Conservation (phyloP, 345 rosid species). For the Ceriops zippeliana region DNA sequence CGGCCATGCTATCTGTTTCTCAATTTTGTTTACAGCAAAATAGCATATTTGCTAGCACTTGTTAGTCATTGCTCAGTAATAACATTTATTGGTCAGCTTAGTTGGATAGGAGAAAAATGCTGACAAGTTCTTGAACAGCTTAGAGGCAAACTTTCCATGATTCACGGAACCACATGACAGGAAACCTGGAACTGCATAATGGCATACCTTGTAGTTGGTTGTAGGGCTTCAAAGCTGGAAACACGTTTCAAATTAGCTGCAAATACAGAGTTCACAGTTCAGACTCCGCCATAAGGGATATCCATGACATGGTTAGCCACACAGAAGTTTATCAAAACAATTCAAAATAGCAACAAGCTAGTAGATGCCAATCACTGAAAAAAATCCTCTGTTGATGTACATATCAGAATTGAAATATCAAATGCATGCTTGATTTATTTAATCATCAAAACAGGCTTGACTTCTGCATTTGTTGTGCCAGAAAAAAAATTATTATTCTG, state of each 20-base stretch:
- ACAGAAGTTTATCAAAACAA: not conserved
- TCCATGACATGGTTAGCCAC: not conserved
- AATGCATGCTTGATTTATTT: not conserved
- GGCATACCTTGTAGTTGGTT: conserved; percentile 64
- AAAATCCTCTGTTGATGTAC: not conserved
- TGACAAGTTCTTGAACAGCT: not conserved
- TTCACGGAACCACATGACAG: not conserved
- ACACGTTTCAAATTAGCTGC: conserved; percentile 75
- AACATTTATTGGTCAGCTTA: not conserved
- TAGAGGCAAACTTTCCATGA: not conserved
- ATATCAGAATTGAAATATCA: conserved; percentile 7
- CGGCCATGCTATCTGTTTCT: too few relatives aligned
- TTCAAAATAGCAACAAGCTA: not conserved
- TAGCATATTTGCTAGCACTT: too few relatives aligned
- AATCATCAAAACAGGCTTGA: too few relatives aligned
- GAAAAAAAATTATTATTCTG: not conserved
- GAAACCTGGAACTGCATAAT: not conserved
- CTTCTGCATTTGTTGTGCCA: not conserved
- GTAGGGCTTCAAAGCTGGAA: conserved; percentile 95
- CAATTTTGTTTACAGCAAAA: too few relatives aligned
- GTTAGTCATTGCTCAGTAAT: not conserved
- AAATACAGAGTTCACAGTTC: conserved; percentile 9
- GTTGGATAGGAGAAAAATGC: not conserved
- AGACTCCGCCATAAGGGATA: conserved; percentile 1
- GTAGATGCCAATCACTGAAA: not conserved